These are phyloP conservation scores for Sphagnum tenellum DNA, from an alignment of 225 moss, liverwort and hornwort genomes.

Conservation along the genomic window DNA sequence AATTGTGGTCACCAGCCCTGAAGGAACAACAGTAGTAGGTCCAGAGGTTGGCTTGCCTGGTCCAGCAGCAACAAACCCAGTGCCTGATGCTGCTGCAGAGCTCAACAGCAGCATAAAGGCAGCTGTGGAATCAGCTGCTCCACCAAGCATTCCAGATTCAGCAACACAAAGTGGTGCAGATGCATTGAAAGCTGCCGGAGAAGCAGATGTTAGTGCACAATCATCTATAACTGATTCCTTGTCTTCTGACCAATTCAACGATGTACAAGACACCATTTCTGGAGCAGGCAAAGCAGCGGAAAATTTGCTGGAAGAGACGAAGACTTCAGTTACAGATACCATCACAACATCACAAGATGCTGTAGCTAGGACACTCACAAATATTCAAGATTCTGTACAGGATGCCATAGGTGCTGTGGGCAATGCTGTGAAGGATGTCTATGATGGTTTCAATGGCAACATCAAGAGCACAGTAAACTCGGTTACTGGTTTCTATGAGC, in stretches of 20 bases:
- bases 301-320: slow-evolving; percentile 14
- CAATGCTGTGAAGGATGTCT: slow-evolving; percentile 27
- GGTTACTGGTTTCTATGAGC: slow-evolving; percentile 47
- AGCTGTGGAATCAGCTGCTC: slow-evolving; percentile 11
- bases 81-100: too few relatives aligned
- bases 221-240: slow-evolving; percentile 14
- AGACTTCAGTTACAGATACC: slow-evolving; percentile 28
- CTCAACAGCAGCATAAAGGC: too few relatives aligned
- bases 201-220: slow-evolving; percentile 18
- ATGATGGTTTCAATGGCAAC: slow-evolving; percentile 45
- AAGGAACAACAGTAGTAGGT: slow-evolving; percentile 6
- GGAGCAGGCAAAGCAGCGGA: slow-evolving; percentile 15
- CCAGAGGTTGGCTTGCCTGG: slow-evolving; percentile 10
- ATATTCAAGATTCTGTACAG: slow-evolving; percentile 31
- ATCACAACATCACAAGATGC: slow-evolving; percentile 46
- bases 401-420: slow-evolving; percentile 38
- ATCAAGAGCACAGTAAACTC: slow-evolving; percentile 35
- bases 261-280: not conserved
- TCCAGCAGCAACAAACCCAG: slow-evolving; percentile 9
- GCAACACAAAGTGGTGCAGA: slow-evolving; percentile 21
- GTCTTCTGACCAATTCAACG: too few relatives aligned
- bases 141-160: slow-evolving; percentile 17
- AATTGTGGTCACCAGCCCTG: slow-evolving; percentile 8
- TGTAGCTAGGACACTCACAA: slow-evolving; percentile 30
- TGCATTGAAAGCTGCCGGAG: slow-evolving; percentile 26